Conservation (phyloP, 192 early-diverging fungal species). For the Coemansia sp. region DNA sequence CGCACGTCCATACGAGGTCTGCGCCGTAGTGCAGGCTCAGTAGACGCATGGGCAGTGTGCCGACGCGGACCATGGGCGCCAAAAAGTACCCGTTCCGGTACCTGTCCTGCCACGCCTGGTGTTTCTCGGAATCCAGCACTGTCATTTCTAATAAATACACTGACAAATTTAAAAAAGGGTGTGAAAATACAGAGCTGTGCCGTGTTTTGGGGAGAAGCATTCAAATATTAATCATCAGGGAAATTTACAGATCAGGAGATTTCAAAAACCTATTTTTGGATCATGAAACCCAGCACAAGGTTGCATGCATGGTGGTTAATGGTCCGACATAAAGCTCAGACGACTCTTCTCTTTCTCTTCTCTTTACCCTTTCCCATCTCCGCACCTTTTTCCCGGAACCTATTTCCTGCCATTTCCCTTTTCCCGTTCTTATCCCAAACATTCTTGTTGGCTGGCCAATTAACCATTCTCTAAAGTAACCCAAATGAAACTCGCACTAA, state of each 20-base stretch:
- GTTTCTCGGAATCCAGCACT: not conserved
- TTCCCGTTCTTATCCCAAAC: not conserved
- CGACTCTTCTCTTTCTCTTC: not conserved
- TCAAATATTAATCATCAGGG: not conserved
- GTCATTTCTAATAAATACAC: too few relatives aligned
- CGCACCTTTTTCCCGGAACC: not conserved
- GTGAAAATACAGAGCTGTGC: too few relatives aligned
- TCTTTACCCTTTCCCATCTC: not conserved
- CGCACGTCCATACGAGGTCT: conserved; percentile 88
- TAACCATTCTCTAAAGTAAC: conserved; percentile 4
- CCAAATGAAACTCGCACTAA: conserved; percentile 34
- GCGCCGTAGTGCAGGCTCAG: conserved; percentile 86
- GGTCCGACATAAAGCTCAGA: not conserved
- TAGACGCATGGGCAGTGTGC: conserved; percentile 86
- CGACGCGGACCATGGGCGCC: conserved; percentile 96
- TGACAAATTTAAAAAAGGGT: too few relatives aligned
- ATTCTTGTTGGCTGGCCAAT: not conserved
- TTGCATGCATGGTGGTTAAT: not conserved
- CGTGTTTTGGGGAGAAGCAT: too few relatives aligned
- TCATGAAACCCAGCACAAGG: not conserved
- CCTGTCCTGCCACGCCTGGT: conserved; percentile 21
- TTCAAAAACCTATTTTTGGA: not conserved
- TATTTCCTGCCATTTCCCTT: not conserved
- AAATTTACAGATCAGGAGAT: not conserved
- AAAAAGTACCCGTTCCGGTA: conserved; percentile 66